A percentile compares a stretch with the other conserved stretches of the same genome.
phyloP scores from a whole-genome alignment of 2,329 filamentous ascomycete species.

The Pseudonectria buxi region DNA sequence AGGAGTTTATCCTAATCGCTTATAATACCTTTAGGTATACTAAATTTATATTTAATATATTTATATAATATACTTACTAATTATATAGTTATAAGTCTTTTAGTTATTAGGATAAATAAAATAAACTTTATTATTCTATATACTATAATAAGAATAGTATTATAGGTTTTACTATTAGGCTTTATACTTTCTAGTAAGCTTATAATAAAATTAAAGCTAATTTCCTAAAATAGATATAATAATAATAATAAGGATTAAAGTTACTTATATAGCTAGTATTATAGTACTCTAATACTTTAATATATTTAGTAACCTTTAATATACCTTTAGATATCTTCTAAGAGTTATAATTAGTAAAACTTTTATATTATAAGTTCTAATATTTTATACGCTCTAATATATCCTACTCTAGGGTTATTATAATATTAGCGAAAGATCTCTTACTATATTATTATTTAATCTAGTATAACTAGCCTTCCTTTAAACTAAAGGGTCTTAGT shows the following conservation, averaged over 20 bases:
- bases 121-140: slow-evolving; percentile 2
- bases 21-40: too few relatives aligned
- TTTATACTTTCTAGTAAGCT: not conserved
- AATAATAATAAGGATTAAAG: not conserved
- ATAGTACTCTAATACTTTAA: not conserved
- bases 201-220: slow-evolving; percentile 4
- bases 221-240: not conserved
- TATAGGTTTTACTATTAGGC: not conserved
- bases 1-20: too few relatives aligned
- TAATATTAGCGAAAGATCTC: not conserved
- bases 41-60: slow-evolving; percentile 1
- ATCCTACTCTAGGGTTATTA: not conserved
- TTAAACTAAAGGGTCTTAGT: not conserved
- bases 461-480: not conserved
- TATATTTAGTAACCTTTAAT: not conserved
- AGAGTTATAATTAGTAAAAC: too few relatives aligned
- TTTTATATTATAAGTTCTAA: not conserved
- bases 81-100: not conserved
- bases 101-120: slow-evolving; percentile 2
- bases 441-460: not conserved
- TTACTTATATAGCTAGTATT: not conserved
- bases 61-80: slow-evolving; percentile 2
- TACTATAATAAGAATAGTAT: slow-evolving; percentile 1
- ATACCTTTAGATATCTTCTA: too few relatives aligned
- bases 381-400: not conserved